Conservation (phyloP, 495 filamentous ascomycete genomes). For the Xylaria grammica region DNA sequence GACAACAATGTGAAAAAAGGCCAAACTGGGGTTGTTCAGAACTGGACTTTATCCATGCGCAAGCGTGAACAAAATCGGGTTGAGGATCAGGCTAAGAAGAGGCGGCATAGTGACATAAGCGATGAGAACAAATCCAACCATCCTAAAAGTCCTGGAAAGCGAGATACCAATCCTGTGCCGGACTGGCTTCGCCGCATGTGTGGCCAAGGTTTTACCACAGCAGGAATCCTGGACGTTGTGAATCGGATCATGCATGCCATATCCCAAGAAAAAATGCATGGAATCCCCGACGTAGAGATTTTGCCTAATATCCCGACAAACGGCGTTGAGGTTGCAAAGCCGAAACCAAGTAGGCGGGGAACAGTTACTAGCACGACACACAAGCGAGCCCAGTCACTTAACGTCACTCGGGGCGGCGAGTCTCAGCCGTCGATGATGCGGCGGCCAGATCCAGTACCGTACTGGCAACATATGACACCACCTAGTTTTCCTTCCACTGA, state of each 20-base stretch:
- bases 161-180: conserved; percentile 46
- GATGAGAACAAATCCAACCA: conserved; percentile 40
- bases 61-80: conserved; percentile 59
- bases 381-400: not conserved
- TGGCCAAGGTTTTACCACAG: conserved; percentile 43
- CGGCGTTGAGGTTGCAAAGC: conserved; percentile 21
- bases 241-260: conserved; percentile 41
- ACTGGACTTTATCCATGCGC: conserved; percentile 55
- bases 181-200: conserved; percentile 46
- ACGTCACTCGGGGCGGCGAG: not conserved
- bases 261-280: conserved; percentile 24
- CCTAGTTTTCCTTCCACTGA: no score
- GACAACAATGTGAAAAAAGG: conserved; percentile 41
- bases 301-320: conserved; percentile 58
- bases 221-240: conserved; percentile 45
- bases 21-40: conserved; percentile 48
- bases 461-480: no score
- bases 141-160: conserved; percentile 25
- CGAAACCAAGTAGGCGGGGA: conserved; percentile 17
- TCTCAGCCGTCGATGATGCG: not conserved
- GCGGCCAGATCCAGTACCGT: no score
- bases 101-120: conserved; percentile 25
- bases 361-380: not conserved
- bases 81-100: conserved; percentile 37
- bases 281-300: conserved; percentile 72